Evolutionary conservation across 257 asterid species (phyloP), one percentile per base, ranked within the genome.

Genomic region (Petunia axillaris): DNA sequence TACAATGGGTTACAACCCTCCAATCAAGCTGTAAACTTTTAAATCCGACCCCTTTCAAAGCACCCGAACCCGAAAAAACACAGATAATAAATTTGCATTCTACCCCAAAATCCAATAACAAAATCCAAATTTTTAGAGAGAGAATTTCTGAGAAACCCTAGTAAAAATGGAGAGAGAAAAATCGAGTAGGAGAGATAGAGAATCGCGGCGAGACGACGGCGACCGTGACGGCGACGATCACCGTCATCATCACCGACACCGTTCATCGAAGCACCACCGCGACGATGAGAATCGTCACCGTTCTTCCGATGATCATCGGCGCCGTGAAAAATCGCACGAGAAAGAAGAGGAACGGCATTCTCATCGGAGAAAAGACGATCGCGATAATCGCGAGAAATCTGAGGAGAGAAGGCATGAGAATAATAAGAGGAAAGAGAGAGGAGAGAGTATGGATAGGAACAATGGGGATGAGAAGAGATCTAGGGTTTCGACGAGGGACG

Each of bases 341-440:
- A 25, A 25, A 25, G 25, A 25, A 25, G 25, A 25, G 25, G 25
- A 25, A 25, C 25, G 25, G 25, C 25, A 25, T 25, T 25, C 25
- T 25, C 25, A 25, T 25, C 25, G 25, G 25, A 25, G 25, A 25
- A 25, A 25, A 25, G 25, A 63, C n/a, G 16, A 41, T 3, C 4
- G 54, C 54, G 75, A 66, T 4, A 83, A 63, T 78, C 83, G 85
- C 5, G 88, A 84, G 82, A 81, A 75, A 67, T 84, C 86, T 4
- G 84, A 81, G 57, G 97, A 91, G 88, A 86, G 94, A 62, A 91
- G 82, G 87, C 64, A 78, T 40, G 66, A 10, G 14, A 67, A 48
- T 52, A 91, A 87, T 52, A 91, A 87, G 92, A 91, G 97, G 85
- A 94, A 92, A 79, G 94, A 89, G 64, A 89, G 95, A 81, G 91